Conservation (phyloP, 768 basidiomycete genomes). For the Cystobasidium onofrii region DNA sequence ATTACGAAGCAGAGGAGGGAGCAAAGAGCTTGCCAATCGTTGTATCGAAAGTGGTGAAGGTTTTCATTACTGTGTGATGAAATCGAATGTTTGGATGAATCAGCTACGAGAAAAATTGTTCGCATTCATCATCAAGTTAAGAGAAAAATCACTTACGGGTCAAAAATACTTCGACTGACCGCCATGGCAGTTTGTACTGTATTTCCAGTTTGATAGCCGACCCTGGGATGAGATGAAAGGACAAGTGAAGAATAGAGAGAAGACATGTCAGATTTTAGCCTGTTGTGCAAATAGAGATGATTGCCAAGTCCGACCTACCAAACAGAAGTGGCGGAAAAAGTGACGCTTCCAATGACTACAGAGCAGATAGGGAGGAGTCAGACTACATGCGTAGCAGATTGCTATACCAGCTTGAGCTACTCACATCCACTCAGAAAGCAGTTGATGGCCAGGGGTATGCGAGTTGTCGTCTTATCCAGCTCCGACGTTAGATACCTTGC, state of each 20-base stretch:
- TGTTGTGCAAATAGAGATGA: too few relatives aligned
- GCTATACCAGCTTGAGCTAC: too few relatives aligned
- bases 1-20: conserved; percentile 16
- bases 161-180: neutral
- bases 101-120: too few relatives aligned
- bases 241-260: too few relatives aligned
- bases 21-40: conserved; percentile 20
- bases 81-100: too few relatives aligned
- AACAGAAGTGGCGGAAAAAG: conserved; percentile 14
- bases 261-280: too few relatives aligned
- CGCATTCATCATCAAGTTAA: too few relatives aligned
- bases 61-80: neutral
- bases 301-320: conserved; percentile 9
- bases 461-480: neutral
- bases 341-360: conserved; percentile 14
- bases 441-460: conserved; percentile 11
- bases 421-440: conserved; percentile 28
- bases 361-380: neutral
- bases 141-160: conserved; percentile 16
- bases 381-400: neutral
- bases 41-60: neutral
- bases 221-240: neutral
- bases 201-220: conserved; percentile 25
- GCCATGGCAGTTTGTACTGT: conserved; percentile 24
- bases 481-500: neutral